Base-by-base conservation (phyloP, 495 filamentous ascomycete genomes). In the Penicillium pulvis region DNA sequence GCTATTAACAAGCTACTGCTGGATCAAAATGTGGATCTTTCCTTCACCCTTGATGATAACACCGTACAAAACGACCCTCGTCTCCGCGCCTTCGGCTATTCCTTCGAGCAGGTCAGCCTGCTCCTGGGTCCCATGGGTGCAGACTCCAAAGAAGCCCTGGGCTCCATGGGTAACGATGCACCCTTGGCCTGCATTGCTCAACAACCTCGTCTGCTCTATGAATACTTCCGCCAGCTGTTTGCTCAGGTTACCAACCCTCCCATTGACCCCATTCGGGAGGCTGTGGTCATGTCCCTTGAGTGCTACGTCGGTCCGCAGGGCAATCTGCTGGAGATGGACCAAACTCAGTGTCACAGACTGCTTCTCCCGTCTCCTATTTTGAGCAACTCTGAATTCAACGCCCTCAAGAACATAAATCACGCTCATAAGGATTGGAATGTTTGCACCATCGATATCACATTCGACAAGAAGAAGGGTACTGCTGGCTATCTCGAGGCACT, bases 171-270 rank as follows among this genome's bases (percentile, higher is more conserved):
- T 64, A 99, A 99, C 71, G 94, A 99, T 81, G 91, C 92, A 41
- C 94, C 94, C 16, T 77, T 99, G 63, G 94, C 94, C 28, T 97
- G 93, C 73, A 83, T 99, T 61, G 89, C 94, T 30, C 83, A 87
- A 49, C 89, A 94, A 55, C 93, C 94, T 54, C 91, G 93, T 65
- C 81, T 98, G 54, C 85, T 98, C 42, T 96, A 91, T 71, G 94
- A 99, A 73, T 99, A 99, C 75, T 99, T 98, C 87, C 87, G 95
- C 31, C 91, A 99, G 78, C 87, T 99, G 31, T 99, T 99, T 71
- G 94, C 94, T 9, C 94, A 99, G 79, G 94, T 99, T 73, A 99
- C 94, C 36, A 99, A 99, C 71, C 94, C 94, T 56, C 94, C 94
- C 7, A 99, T 99, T 71, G 94, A 99, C 68, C 94, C 94, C 7